Conservation (phyloP, 1,284 basidiomycete genomes). For the Wallemia ichthyophaga region DNA sequence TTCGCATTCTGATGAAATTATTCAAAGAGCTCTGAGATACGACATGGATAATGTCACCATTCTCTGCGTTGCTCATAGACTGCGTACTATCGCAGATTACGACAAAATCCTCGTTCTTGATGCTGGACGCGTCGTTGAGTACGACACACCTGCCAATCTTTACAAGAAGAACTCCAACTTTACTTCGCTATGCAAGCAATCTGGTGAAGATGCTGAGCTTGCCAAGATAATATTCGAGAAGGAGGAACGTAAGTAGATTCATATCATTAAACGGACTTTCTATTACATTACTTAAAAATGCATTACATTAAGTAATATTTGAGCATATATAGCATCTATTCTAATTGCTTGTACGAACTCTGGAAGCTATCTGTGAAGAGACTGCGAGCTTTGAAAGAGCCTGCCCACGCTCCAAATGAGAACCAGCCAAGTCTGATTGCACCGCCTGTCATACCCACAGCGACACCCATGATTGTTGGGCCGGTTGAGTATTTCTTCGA, state of each 20-base stretch:
- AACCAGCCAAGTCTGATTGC: neutral
- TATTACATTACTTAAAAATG: neutral
- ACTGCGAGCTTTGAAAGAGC: neutral
- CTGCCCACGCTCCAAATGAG: neutral
- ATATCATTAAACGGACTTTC: too few relatives aligned
- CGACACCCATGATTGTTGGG: neutral
- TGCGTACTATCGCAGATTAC: constrained; percentile 15
- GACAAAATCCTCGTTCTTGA: constrained; percentile 22
- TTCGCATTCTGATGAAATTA: constrained; percentile 18
- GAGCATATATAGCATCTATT: neutral
- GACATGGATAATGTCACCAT: constrained; percentile 17
- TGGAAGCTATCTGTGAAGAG: neutral
- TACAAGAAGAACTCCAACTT: constrained; percentile 17
- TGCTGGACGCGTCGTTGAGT: constrained; percentile 20
- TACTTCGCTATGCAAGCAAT: constrained; percentile 16
- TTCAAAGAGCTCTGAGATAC: constrained; percentile 18
- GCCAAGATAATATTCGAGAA: neutral
- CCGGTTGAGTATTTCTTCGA: neutral
- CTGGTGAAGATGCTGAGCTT: constrained; percentile 13
- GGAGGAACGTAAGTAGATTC: neutral
- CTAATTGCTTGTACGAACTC: neutral
- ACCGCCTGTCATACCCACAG: neutral
- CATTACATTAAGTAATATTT: neutral
- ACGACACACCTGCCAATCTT: constrained; percentile 19
- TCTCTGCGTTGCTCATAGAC: constrained; percentile 20